Evolutionary conservation across 495 filamentous ascomycete species (phyloP), one percentile per base, ranked within the genome.

Genomic region (Penicillium pulvis): DNA sequence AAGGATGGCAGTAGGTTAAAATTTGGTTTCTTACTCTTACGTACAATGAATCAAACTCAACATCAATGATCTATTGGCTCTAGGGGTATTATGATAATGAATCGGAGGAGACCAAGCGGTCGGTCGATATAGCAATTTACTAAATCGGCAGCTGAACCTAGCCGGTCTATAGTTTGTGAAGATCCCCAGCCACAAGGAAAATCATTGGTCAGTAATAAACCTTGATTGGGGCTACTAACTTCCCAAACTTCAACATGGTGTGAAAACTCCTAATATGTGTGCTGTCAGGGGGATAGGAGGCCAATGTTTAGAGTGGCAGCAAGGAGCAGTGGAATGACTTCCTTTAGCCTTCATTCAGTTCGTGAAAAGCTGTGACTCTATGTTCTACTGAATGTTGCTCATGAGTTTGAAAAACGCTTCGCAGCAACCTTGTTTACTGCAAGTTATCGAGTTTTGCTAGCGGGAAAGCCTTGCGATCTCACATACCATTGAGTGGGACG

Each of bases 1-100:
- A 41, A 69, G 70, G 48, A 63, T 66, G 59, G 49, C 53, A 0
- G 43, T 53, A 9, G 26, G 41, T 1, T 56, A 31, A 59, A 9
- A n/a, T n/a, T 6, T 16, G 16, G 39, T 17, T 41, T 3, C 5
- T 41, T 6, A 3, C 4, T 41, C 16, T 41, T 41, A 36, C 4
- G 33, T 4, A 36, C 10, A 36, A 12, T 36, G 12, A 36, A 36
- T 28, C 4, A 5, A 7, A 28, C 0, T 28, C 0, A 28, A 5
- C 1, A 28, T 28, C 3, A 28, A 4, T 11, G 14, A 3, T 17
- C 39, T 1, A 42, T 2, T 28, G 28, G 28, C 28, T 28, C 28
- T 28, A 7, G 4, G 6, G 0, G 6, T 28, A 7, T 28, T 28
- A 7, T 28, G 28, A 28, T 28, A 7, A 28, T 28, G 6, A 23